These are phyloP conservation scores for Phialophora verrucosa DNA, from an alignment of 2,329 filamentous ascomycete genomes.

Conservation along the genomic window DNA sequence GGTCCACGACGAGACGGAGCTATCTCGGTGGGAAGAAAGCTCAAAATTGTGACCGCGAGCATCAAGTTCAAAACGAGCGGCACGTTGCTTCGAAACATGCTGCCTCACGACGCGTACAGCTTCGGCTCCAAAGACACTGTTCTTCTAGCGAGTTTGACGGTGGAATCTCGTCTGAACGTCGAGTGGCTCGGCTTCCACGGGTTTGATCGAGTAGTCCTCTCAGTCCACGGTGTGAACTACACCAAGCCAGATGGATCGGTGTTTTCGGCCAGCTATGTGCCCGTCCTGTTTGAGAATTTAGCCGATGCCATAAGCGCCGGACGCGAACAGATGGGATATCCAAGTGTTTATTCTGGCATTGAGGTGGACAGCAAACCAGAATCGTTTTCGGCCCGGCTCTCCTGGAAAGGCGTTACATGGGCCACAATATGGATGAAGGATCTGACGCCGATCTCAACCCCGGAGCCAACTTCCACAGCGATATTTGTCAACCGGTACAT, in stretches of 20 bases:
- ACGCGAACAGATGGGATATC: slow-evolving; percentile 66
- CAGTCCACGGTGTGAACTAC: slow-evolving; percentile 67
- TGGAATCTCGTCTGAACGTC: slow-evolving; percentile 38
- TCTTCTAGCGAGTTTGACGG: slow-evolving; percentile 51
- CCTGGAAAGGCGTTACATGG: no score
- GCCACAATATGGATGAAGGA: no score
- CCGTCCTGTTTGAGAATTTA: slow-evolving; percentile 63
- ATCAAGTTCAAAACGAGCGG: slow-evolving; percentile 59
- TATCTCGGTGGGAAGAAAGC: neutral
- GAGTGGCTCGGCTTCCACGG: slow-evolving; percentile 52
- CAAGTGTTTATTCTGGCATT: slow-evolving; percentile 58
- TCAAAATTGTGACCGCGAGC: slow-evolving; percentile 47
- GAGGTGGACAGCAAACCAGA: neutral
- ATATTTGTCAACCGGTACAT: no score
- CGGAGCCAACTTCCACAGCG: no score
- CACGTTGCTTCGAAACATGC: slow-evolving; percentile 56
- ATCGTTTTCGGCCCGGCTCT: neutral
- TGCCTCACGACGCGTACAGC: slow-evolving; percentile 51
- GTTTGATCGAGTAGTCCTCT: slow-evolving; percentile 64
- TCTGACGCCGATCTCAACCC: no score
- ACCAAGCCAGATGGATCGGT: slow-evolving; percentile 55
- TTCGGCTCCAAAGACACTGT: slow-evolving; percentile 54
- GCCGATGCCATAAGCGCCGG: slow-evolving; percentile 66
- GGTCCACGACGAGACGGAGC: slow-evolving; percentile 49
- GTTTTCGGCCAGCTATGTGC: slow-evolving; percentile 60